These are phyloP conservation scores for Colletotrichum agaves DNA, from an alignment of 2,329 filamentous ascomycete species.

Conservation along the genomic window DNA sequence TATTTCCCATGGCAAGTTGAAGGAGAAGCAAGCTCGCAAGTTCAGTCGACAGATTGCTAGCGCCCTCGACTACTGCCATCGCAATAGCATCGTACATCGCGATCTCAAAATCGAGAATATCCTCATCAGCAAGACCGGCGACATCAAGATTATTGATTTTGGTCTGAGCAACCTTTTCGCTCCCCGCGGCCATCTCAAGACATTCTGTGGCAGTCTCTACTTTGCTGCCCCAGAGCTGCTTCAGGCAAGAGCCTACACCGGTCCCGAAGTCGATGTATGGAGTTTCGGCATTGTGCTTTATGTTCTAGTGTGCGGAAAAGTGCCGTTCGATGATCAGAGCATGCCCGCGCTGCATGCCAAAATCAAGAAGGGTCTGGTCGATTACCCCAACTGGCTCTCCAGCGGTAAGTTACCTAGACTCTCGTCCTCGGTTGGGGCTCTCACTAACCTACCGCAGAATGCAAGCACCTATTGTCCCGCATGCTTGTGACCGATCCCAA, in stretches of 20 bases:
- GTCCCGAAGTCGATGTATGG: conserved; percentile 97
- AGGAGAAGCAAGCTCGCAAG: conserved; percentile 98
- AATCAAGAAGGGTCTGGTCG: conserved; percentile 96
- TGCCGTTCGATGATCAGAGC: conserved; percentile 98
- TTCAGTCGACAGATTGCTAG: conserved; percentile 98
- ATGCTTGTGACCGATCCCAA: conserved; percentile 97
- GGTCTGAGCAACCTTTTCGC: conserved; percentile 96
- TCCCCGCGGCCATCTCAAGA: conserved; percentile 86
- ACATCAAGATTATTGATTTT: conserved; percentile 99
- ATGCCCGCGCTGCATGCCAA: conserved; percentile 99
- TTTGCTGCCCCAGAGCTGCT: conserved; percentile 96
- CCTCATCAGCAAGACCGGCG: conserved; percentile 96
- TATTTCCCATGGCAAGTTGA: conserved; percentile 95
- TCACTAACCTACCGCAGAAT: conserved; percentile 72
- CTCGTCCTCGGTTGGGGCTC: conserved; percentile 4
- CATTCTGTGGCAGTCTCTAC: conserved; percentile 97
- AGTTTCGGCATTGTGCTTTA: conserved; percentile 99
- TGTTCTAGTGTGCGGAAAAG: conserved; percentile 95
- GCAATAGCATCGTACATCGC: conserved; percentile 97
- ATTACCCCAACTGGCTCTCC: conserved; percentile 94
- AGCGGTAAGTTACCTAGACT: conserved; percentile 69
- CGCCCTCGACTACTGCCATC: conserved; percentile 95
- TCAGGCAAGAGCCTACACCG: conserved; percentile 93
- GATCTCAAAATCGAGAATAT: conserved; percentile 99
- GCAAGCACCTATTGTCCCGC: conserved; percentile 88